Evolutionary conservation across 2,329 filamentous ascomycete genomes (phyloP).

Genomic region (Emergomyces orientalis): DNA sequence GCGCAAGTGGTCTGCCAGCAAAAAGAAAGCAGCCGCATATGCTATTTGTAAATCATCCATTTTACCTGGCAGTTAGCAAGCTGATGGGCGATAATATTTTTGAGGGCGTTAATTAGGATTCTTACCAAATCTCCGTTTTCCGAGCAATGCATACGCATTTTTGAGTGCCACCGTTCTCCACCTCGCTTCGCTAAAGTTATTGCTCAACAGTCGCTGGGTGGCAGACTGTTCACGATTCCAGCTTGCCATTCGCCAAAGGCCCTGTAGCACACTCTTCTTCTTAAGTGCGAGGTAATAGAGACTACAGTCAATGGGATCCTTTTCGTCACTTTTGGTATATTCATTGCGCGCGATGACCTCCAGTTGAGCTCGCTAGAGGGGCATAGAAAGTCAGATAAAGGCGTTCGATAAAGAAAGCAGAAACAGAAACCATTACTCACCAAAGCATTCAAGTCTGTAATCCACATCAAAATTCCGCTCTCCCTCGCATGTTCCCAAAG

Average conservation of each 20-base stretch:
- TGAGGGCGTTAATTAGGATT: conserved; percentile 2
- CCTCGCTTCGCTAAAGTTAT: conserved; percentile 77
- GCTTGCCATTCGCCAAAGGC: conserved; percentile 86
- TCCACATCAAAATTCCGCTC: conserved; percentile 91
- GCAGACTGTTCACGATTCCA: conserved; percentile 80
- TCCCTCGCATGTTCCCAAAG: conserved; percentile 78
- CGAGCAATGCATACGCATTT: conserved; percentile 91
- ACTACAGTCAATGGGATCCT: conserved; percentile 83
- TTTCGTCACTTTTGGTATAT: conserved; percentile 77
- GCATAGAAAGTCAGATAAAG: conserved; percentile 15
- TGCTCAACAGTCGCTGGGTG: conserved; percentile 71
- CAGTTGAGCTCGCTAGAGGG: conserved; percentile 59
- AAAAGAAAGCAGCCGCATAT: conserved; percentile 92
- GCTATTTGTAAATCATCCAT: conserved; percentile 40
- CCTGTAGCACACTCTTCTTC: conserved; percentile 84
- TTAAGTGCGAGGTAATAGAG: conserved; percentile 82
- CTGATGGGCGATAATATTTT: conserved; percentile 3
- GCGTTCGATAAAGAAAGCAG: not conserved
- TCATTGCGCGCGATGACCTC: conserved; percentile 88
- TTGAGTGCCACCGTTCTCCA: conserved; percentile 88
- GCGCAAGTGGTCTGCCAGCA: conserved; percentile 73
- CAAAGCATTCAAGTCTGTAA: conserved; percentile 65
- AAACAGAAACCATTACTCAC: conserved; percentile 43
- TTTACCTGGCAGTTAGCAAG: conserved; percentile 9
- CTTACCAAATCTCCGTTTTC: conserved; percentile 75